Conservation (phyloP, 169 alveolate species). For the Hepatocystis sp. region DNA sequence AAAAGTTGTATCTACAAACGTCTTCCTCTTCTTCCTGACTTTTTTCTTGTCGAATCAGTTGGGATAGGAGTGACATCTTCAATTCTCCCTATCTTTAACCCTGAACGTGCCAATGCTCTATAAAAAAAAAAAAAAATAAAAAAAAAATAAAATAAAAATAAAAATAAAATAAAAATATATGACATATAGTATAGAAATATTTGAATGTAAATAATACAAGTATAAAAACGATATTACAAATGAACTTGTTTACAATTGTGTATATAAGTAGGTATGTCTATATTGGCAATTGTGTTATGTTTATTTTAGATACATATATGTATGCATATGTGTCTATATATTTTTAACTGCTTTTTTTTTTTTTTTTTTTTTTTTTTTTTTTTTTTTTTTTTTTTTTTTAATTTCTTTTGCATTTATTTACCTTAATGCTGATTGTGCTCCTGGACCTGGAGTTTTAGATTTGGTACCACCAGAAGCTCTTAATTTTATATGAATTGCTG, state of each 20-base stretch:
- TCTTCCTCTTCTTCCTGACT: conserved; percentile 99
- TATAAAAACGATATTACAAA: no score
- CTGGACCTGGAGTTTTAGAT: conserved; percentile 99
- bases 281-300: no score
- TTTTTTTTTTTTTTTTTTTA: no score
- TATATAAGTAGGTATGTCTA: no score
- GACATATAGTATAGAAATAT: no score
- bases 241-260: no score
- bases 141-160: not conserved
- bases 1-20: conserved; percentile 97
- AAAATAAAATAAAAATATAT: not conserved
- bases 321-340: no score
- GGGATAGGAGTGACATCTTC: conserved; percentile 99
- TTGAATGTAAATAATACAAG: no score
- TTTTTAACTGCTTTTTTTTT: not conserved
- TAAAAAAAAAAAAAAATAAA: not conserved
- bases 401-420: not conserved
- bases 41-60: conserved; percentile 99
- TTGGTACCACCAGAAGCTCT: conserved; percentile 99
- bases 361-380: not conserved
- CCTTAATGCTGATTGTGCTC: conserved; percentile 99
- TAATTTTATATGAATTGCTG: conserved; percentile 98
- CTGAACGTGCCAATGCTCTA: conserved; percentile 99
- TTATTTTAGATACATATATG: no score
- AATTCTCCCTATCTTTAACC: conserved; percentile 99